A percentile compares a stretch with the other conserved stretches of the same genome.
phyloP scores from a whole-genome alignment of 208 protist genomes.

The Acanthamoeba quina region DNA sequence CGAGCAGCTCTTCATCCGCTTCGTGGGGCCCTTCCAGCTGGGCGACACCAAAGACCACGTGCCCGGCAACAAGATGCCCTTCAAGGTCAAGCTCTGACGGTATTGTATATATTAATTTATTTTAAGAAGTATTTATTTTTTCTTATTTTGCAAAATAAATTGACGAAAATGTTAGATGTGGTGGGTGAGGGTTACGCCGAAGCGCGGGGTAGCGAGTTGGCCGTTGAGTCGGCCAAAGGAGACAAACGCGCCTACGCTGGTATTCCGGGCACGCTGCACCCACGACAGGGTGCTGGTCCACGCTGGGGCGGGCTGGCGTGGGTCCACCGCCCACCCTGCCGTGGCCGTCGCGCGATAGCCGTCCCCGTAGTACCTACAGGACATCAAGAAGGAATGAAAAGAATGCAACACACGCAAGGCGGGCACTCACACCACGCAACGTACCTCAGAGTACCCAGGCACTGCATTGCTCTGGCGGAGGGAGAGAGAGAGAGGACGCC shows the following conservation, averaged over 20 bases:
- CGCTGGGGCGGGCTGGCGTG: no score
- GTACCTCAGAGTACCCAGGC: not conserved
- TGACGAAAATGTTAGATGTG: not conserved
- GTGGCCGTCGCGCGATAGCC: not conserved
- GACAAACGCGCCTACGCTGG: not conserved
- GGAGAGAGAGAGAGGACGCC: no score
- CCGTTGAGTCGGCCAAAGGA: not conserved
- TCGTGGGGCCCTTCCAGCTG: conserved; percentile 42
- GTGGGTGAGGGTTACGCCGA: not conserved
- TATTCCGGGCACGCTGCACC: not conserved
- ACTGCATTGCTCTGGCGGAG: no score
- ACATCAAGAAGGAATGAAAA: not conserved
- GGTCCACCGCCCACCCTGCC: no score
- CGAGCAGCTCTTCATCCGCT: conserved; percentile 39
- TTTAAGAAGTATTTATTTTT: no score
- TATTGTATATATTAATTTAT: no score
- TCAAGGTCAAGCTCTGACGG: conserved; percentile 42
- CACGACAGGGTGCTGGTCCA: not conserved
- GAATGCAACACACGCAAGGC: no score
- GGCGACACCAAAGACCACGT: conserved; percentile 37
- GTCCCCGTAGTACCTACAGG: not conserved
- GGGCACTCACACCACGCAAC: not conserved
- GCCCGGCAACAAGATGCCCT: conserved; percentile 7
- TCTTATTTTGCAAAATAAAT: no score
- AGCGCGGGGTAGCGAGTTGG: not conserved